phyloP scores from a whole-genome alignment of 2,329 filamentous ascomycete species.

The Colletotrichum gloeosporioides region DNA sequence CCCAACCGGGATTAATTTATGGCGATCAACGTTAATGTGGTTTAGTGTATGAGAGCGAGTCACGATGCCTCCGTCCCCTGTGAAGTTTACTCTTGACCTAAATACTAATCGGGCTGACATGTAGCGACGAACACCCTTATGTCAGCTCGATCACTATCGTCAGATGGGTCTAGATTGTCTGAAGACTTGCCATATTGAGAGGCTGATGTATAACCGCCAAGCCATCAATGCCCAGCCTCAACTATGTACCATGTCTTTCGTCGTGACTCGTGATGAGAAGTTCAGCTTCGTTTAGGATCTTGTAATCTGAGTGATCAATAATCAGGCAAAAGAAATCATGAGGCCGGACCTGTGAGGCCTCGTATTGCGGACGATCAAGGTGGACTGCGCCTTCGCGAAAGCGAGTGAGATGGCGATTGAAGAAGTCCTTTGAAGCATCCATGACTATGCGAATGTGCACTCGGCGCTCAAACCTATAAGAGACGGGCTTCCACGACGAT shows the following conservation, averaged over 20 bases:
- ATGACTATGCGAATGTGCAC: background rate
- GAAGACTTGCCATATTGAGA: background rate
- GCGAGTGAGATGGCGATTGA: background rate
- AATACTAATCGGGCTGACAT: background rate
- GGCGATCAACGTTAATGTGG: background rate
- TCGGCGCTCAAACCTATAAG: background rate
- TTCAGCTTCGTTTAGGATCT: background rate
- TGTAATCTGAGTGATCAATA: background rate
- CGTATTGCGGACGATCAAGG: background rate
- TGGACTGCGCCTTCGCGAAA: background rate
- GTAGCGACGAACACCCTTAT: background rate
- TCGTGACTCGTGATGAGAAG: background rate
- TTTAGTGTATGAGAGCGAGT: background rate
- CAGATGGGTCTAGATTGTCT: background rate
- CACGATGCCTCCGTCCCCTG: background rate
- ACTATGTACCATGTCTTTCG: background rate
- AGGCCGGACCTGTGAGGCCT: background rate
- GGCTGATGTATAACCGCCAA: background rate
- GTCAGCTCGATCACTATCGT: background rate
- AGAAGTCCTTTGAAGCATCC: background rate
- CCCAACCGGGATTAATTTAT: background rate
- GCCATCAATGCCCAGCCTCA: background rate
- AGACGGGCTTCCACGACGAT: background rate
- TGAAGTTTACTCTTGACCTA: background rate
- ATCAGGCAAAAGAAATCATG: background rate